These are phyloP conservation scores for Cucurbitaria berberidis DNA, from an alignment of 2,329 filamentous ascomycete species.

Conservation along the genomic window DNA sequence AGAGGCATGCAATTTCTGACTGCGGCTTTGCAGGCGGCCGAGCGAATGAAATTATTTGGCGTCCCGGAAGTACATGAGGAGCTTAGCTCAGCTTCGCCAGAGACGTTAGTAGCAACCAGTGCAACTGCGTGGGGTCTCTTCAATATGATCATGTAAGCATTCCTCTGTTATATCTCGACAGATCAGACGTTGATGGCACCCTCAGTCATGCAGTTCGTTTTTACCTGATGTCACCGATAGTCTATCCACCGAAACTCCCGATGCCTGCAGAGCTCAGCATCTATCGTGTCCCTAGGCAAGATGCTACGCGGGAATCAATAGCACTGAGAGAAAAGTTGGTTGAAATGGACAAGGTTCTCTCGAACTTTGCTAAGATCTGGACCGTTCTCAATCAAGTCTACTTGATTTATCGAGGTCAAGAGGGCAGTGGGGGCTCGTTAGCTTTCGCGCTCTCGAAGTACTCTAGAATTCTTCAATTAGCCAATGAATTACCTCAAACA, in stretches of 20 bases:
- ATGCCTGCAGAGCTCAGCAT: conserved; percentile 6
- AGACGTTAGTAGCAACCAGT: conserved; percentile 9
- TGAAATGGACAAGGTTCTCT: conserved; percentile 8
- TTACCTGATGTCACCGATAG: conserved; percentile 8
- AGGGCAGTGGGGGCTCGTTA: conserved; percentile 8
- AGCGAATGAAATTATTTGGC: conserved; percentile 13
- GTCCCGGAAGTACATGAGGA: conserved; percentile 4
- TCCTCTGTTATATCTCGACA: not conserved
- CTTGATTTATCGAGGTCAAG: conserved; percentile 12
- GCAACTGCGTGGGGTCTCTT: conserved; percentile 17
- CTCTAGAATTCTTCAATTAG: conserved; percentile 8
- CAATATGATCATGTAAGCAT: conserved; percentile 17
- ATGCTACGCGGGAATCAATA: no score
- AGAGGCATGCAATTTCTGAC: conserved; percentile 9
- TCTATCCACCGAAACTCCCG: conserved; percentile 12
- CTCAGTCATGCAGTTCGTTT: conserved; percentile 15
- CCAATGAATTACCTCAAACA: conserved; percentile 1
- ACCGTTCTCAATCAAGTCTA: conserved; percentile 12
- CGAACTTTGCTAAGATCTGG: conserved; percentile 14
- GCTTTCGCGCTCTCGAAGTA: conserved; percentile 19
- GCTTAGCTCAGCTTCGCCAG: not conserved
- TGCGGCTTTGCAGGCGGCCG: conserved; percentile 9
- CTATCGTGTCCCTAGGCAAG: not conserved
- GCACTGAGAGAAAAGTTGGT: not conserved
- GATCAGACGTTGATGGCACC: conserved; percentile 6